Evolutionary conservation across 2,329 filamentous ascomycete genomes (phyloP).

Genomic region (Fusarium verrucosum): DNA sequence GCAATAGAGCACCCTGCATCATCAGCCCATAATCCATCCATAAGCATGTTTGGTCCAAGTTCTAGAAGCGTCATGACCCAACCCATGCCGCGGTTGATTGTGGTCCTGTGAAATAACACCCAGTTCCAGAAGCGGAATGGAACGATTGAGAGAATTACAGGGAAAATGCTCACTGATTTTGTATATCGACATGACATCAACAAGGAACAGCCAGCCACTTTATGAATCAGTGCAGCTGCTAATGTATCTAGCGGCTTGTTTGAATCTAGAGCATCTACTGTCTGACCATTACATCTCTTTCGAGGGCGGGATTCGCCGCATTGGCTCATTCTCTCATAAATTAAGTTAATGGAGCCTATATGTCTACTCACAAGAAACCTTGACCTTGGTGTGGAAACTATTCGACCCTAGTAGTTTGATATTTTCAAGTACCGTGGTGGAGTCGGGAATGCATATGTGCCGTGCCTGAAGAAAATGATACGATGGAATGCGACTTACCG

Average conservation of each 20-base stretch:
- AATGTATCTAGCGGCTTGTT: conserved; percentile 9
- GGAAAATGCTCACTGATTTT: not conserved
- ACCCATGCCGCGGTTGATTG: not conserved
- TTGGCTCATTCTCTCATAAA: not conserved
- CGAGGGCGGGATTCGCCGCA: conserved; percentile 16
- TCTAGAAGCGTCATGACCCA: conserved; percentile 26
- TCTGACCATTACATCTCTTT: conserved; percentile 24
- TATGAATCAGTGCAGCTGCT: conserved; percentile 7
- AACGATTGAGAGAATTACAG: conserved; percentile 33
- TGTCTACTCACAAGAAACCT: not conserved
- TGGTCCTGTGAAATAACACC: conserved; percentile 13
- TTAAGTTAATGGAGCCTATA: no score
- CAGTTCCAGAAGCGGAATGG: conserved; percentile 41
- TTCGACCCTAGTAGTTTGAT: conserved; percentile 1
- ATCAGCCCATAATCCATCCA: conserved; percentile 39
- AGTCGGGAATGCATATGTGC: not conserved
- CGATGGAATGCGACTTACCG: not conserved
- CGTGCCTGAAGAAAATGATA: not conserved
- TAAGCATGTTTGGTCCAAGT: conserved; percentile 15
- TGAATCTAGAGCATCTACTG: not conserved
- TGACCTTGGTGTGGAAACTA: not conserved
- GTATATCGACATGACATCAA: not conserved
- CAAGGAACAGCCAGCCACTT: conserved; percentile 3
- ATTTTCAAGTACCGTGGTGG: conserved; percentile 4
- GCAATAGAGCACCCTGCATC: conserved; percentile 31